Conservation (phyloP, 2,329 filamentous ascomycete species). For the Leptosphaerulina australis region DNA sequence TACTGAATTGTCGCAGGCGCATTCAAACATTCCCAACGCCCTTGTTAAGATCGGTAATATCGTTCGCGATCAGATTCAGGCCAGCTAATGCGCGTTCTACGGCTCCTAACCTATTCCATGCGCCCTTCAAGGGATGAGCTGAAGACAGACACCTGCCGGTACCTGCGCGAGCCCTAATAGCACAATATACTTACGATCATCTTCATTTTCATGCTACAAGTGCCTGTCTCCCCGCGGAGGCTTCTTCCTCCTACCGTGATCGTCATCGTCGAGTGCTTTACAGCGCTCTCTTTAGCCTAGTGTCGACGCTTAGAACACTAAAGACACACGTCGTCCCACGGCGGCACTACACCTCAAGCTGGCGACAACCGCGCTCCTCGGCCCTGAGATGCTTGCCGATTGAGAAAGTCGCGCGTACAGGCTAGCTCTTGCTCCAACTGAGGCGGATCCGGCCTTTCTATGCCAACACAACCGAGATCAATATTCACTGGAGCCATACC, state of each 20-base stretch:
- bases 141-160: background rate
- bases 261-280: conserved; percentile 11
- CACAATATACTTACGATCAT: background rate
- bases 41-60: conserved; percentile 13
- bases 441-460: conserved; percentile 9
- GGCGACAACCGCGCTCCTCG: conserved; percentile 9
- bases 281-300: conserved; percentile 10
- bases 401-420: conserved; percentile 22
- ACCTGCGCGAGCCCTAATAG: background rate
- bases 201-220: background rate
- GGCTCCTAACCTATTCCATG: conserved; percentile 1
- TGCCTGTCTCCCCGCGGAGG: background rate
- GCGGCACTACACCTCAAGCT: conserved; percentile 9
- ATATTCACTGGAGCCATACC: conserved; percentile 45
- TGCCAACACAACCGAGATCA: conserved; percentile 27
- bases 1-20: background rate
- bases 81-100: conserved; percentile 4
- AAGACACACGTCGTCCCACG: conserved; percentile 3
- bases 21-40: background rate
- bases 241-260: conserved; percentile 2
- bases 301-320: conserved; percentile 6
- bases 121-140: conserved; percentile 1
- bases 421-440: conserved; percentile 17
- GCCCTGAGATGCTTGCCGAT: conserved; percentile 17
- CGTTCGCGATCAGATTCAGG: conserved; percentile 7